Evolutionary conservation across 169 alveolate species (phyloP).

Genomic region (Plasmodium sp.): DNA sequence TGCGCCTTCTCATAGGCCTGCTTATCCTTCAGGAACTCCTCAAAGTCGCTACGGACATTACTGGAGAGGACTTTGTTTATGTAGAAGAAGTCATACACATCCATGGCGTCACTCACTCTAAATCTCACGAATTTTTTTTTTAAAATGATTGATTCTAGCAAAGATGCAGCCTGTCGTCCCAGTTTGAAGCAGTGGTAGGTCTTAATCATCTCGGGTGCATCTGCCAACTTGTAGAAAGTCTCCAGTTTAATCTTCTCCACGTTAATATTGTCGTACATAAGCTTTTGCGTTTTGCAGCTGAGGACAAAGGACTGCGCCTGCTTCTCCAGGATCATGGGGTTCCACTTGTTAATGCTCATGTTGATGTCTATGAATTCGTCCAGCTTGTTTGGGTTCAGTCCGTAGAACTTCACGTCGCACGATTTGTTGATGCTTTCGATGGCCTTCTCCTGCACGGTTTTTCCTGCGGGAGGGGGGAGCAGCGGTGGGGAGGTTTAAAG

Average conservation of each 20-base stretch:
- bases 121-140: slow-evolving; percentile 48
- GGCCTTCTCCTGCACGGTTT: slow-evolving; percentile 29
- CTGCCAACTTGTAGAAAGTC: slow-evolving; percentile 8
- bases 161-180: slow-evolving; percentile 50
- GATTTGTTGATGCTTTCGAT: slow-evolving; percentile 8
- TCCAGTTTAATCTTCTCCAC: neutral
- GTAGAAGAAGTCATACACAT: slow-evolving; percentile 61
- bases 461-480: neutral
- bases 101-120: slow-evolving; percentile 42
- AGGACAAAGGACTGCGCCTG: slow-evolving; percentile 8
- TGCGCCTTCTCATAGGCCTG: neutral
- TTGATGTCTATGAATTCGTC: slow-evolving; percentile 24
- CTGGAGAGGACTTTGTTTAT: slow-evolving; percentile 1
- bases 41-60: neutral
- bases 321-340: slow-evolving; percentile 27
- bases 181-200: slow-evolving; percentile 48
- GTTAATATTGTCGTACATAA: slow-evolving; percentile 6
- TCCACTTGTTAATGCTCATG: slow-evolving; percentile 35
- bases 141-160: slow-evolving; percentile 43
- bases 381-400: neutral
- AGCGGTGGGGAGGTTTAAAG: neutral
- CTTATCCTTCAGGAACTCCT: slow-evolving; percentile 11
- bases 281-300: slow-evolving; percentile 13
- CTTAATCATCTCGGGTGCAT: slow-evolving; percentile 55
- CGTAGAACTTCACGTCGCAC: slow-evolving; percentile 17